Evolutionary conservation across 2,329 filamentous ascomycete genomes (phyloP).

Genomic region (Alternaria dauci): DNA sequence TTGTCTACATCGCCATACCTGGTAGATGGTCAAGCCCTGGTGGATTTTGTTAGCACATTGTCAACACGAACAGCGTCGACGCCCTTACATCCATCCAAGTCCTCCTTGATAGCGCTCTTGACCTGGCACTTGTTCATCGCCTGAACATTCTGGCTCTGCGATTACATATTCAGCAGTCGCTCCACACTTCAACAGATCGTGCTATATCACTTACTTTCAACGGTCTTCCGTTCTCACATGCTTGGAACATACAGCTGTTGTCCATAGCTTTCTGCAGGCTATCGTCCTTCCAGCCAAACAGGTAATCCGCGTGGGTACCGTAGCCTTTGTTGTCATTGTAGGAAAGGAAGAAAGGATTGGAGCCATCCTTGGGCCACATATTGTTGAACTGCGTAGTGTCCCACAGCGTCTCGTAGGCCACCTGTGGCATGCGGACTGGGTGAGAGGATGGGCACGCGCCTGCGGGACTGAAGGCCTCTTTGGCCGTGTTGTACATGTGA

Average conservation of each 20-base stretch:
- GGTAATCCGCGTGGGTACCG: conserved; percentile 42
- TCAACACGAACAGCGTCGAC: background rate
- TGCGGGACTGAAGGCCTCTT: conserved; percentile 31
- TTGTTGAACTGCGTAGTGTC: conserved; percentile 36
- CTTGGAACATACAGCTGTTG: conserved; percentile 36
- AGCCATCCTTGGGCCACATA: conserved; percentile 40
- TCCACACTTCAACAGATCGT: background rate
- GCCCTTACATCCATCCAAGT: conserved; percentile 36
- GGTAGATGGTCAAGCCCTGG: conserved; percentile 3
- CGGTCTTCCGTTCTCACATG: conserved; percentile 30
- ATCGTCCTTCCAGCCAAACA: conserved; percentile 44
- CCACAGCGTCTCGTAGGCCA: conserved; percentile 46
- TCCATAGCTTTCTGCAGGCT: conserved; percentile 38
- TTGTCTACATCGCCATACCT: conserved; percentile 7
- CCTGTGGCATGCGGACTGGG: conserved; percentile 41
- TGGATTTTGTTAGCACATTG: background rate
- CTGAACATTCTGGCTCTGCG: conserved; percentile 5
- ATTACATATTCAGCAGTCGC: background rate
- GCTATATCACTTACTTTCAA: conserved; percentile 30
- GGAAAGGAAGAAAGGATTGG: conserved; percentile 38
- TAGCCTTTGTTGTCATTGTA: conserved; percentile 39
- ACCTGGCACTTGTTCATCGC: conserved; percentile 37
- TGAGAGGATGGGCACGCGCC: conserved; percentile 39
- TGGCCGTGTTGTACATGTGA: conserved; percentile 49
- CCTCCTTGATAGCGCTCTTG: conserved; percentile 31